Percentiles rank a stretch among this genome's conserved stretches.
Evolutionary conservation across 805 yeast species (phyloP).

Genomic region (Saturnispora serradocipensis): DNA sequence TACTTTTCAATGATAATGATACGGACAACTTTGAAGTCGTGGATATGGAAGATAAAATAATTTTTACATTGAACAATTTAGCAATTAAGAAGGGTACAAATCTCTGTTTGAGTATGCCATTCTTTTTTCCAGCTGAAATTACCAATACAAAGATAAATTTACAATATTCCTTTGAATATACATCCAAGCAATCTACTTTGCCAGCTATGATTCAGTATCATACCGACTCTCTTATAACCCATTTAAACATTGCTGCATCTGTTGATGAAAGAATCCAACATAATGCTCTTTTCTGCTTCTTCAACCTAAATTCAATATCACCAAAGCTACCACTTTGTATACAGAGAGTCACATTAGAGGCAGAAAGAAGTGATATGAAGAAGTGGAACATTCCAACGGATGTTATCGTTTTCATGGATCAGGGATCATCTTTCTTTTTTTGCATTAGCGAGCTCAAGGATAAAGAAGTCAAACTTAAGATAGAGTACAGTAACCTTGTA

Average conservation of each 20-base stretch:
- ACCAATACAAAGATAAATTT: conserved; percentile 23
- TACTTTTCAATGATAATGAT: conserved; percentile 3
- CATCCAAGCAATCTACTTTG: not conserved
- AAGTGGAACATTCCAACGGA: conserved; percentile 27
- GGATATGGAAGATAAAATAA: conserved; percentile 12
- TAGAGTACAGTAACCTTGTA: conserved; percentile 38
- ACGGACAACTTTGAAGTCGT: conserved; percentile 12
- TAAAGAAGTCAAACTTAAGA: conserved; percentile 34
- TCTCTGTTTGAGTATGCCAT: conserved; percentile 21
- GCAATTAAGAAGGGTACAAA: conserved; percentile 8
- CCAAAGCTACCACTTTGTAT: conserved; percentile 45
- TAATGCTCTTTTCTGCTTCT: conserved; percentile 38
- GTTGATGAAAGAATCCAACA: conserved; percentile 71
- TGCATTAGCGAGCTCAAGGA: conserved; percentile 30
- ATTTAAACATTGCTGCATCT: conserved; percentile 57
- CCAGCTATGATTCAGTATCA: conserved; percentile 13
- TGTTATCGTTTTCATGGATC: conserved; percentile 56
- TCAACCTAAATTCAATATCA: conserved; percentile 54
- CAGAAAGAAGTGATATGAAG: conserved; percentile 16
- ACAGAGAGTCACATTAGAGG: conserved; percentile 28
- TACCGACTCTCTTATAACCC: conserved; percentile 36
- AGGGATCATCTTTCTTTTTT: conserved; percentile 56
- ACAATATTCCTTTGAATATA: conserved; percentile 15
- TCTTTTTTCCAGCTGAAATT: conserved; percentile 28
- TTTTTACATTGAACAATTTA: conserved; percentile 11